Conservation (phyloP, 2,329 filamentous ascomycete species). For the Clarireedia monteithiana region DNA sequence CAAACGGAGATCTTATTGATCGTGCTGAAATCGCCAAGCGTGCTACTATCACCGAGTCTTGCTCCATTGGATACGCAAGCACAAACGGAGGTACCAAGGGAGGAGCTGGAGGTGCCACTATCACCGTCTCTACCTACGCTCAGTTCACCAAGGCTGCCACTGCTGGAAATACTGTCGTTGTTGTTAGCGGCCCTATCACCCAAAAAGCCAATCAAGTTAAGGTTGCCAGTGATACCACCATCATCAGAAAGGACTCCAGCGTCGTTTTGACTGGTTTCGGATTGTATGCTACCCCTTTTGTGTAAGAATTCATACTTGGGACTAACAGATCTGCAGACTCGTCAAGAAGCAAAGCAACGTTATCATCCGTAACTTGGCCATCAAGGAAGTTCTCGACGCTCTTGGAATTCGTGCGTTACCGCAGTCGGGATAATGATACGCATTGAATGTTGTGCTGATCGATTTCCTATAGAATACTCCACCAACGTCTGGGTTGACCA, state of each 20-base stretch:
- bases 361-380: constrained; percentile 48
- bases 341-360: constrained; percentile 38
- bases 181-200: neutral
- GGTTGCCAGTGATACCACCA: constrained; percentile 7
- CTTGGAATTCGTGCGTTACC: constrained; percentile 39
- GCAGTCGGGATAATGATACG: neutral
- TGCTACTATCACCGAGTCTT: constrained; percentile 30
- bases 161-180: constrained; percentile 1
- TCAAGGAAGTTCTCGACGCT: constrained; percentile 43
- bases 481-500: constrained; percentile 8
- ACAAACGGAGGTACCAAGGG: constrained; percentile 38
- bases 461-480: neutral
- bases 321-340: neutral
- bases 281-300: neutral
- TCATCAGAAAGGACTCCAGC: neutral
- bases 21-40: constrained; percentile 33
- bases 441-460: neutral
- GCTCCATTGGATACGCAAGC: constrained; percentile 37
- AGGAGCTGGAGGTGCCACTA: constrained; percentile 36
- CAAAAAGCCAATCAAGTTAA: neutral
- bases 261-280: constrained; percentile 1
- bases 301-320: neutral
- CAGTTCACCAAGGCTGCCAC: constrained; percentile 24
- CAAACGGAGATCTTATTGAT: neutral
- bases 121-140: constrained; percentile 38